Base-by-base conservation (phyloP, 1,284 basidiomycete species). In the Marasmius tenuissimus region DNA sequence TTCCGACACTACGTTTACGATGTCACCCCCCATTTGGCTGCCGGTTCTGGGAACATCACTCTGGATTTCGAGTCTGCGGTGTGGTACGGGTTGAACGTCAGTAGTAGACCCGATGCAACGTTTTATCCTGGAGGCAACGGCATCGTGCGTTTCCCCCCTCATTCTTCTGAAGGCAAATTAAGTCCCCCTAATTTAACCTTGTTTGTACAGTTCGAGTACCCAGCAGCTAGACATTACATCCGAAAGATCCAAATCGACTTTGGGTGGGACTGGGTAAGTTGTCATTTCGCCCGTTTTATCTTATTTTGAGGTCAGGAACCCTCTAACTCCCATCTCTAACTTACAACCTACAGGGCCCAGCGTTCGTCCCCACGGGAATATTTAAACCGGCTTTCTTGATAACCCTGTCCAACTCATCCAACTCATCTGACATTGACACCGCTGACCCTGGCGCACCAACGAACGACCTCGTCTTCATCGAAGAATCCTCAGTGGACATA, bases 1-100 rank as follows among this genome's bases (percentile, higher is more conserved):
- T 87, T 87, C 71, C 77, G 75, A 48, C 83, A 84, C 72, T 84
- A 85, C 64, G 74, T 76, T 5, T 86, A 80, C 64, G 83, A 86
- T 61, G 75, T 86, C 16, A 63, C 62, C 5, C 78, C 83, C 3
- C 74, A 78, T 49, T 65, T 82, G 12, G 67, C 68, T 0, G 70
- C 75, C 4, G 72, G 77, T 1, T 57, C 70, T 1, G 62, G 70
- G 6, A 85, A 85, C 51, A 64, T 86, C 47, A 85, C 82, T 0
- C 73, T 86, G 3, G 72, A 77, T 14, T 75, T 86, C 40, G 84
- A 85, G 67, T 85, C 83, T 3, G 83, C 84, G 1, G 82, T 75
- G 66, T 71, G 73, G 50, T 85, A 85, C 65, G 83, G 83, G 0
- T 68, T 81, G 59, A 85, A 86, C 65, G 80, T 85, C 10, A 81